Base-by-base conservation (phyloP, 192 early-diverging fungal species). In the Coemansia interrupta region DNA sequence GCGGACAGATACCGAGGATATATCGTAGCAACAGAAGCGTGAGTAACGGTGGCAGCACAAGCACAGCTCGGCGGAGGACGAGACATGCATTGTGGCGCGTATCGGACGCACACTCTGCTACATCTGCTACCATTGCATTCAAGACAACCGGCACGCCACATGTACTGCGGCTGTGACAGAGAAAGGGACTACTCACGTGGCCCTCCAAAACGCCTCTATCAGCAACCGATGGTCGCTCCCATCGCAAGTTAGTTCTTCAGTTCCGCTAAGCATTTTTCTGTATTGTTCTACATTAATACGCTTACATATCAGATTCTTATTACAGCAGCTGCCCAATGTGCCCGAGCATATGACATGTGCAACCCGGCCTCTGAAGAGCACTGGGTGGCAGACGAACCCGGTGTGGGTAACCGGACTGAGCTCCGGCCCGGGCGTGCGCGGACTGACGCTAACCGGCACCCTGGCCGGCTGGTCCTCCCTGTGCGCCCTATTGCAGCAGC, bases 401-500 rank as follows among this genome's bases (percentile, higher is more conserved):
- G 54, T 48, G 46, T 76, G 73, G 73, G 29, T 66, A 4, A 14
- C 40, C 19, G 66, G 58, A 2, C 58, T 74, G 42, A 32, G 24
- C 18, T 8, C 26, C 18, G 67, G 60, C 2, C 52, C 45, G 0
- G 68, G 68, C 40, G 43, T 66, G 15, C 61, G 57, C 13, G 61
- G 64, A 3, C 57, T 77, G 57, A 20, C 14, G 8, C 59, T 77
- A 28, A 23, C 58, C 0, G 73, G 73, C 39, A 61, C 60, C 10
- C 43, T 77, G 58, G 68, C 70, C 57, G 45, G 60, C 19, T 77
- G 73, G 73, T 64, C 73, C 19, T 54, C 57, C 12, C 52, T 77
- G 24, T 77, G 73, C 49, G 60, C 70, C 52, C 52, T 77, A 28
- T 54, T 61, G 17, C 60, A 63, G 13, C 73, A 77, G 64, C 56